Conservation (phyloP, 768 basidiomycete genomes). For the Chiua virens region DNA sequence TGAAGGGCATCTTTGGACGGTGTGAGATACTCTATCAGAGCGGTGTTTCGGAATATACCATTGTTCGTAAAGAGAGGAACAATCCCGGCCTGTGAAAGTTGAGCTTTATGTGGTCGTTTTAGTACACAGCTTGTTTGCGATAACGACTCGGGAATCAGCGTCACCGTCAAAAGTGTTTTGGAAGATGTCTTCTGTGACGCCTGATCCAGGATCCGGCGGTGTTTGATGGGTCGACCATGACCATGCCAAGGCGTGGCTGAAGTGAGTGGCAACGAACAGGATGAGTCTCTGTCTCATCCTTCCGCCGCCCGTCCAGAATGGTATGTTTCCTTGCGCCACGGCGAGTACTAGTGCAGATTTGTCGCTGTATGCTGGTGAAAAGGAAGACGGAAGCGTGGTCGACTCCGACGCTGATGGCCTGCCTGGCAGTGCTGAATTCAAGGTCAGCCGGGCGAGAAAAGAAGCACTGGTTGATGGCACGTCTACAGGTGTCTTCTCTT, state of each 20-base stretch:
- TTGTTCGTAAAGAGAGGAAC: conserved; percentile 15
- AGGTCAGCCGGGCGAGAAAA: conserved; percentile 3
- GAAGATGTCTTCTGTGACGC: conserved; percentile 3
- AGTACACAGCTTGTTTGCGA: conserved; percentile 4
- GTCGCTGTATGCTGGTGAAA: background rate
- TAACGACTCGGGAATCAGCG: conserved; percentile 5
- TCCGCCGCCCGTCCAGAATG: background rate
- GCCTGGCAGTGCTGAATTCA: background rate
- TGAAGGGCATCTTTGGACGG: conserved; percentile 39
- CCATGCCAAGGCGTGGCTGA: conserved; percentile 23
- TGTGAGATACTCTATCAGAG: conserved; percentile 9
- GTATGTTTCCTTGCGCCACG: background rate
- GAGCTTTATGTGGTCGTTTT: conserved; percentile 16
- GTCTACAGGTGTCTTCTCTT: background rate
- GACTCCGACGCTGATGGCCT: background rate
- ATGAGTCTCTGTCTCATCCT: conserved; percentile 7
- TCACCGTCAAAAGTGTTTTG: conserved; percentile 24
- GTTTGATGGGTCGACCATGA: conserved; percentile 29
- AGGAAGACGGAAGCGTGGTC: background rate
- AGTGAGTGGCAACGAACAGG: conserved; percentile 12
- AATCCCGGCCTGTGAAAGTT: conserved; percentile 18
- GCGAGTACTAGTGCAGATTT: background rate
- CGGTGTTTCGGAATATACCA: conserved; percentile 14
- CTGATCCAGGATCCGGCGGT: conserved; percentile 12
- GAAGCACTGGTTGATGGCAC: conserved; percentile 3